Conservation (phyloP, 305 asterid species). For the Fraxinus latifolia region DNA sequence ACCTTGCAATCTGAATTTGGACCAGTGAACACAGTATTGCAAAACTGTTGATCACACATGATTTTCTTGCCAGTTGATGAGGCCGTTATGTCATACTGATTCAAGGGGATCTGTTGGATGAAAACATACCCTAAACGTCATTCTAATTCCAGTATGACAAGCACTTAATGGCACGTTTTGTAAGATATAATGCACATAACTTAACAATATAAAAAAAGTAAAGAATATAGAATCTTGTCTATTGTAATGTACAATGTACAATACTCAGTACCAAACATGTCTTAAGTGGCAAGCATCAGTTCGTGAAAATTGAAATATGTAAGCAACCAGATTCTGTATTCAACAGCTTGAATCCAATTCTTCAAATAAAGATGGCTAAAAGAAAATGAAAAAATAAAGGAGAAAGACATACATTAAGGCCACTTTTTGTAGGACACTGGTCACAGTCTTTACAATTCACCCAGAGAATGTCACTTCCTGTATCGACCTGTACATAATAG, state of each 20-base stretch:
- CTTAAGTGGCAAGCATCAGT: constrained; percentile 1
- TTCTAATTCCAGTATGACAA: constrained; percentile 20
- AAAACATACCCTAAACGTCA: constrained; percentile 17
- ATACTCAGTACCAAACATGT: background rate
- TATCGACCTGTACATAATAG: constrained; percentile 89
- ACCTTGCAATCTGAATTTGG: constrained; percentile 58
- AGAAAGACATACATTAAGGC: constrained; percentile 57
- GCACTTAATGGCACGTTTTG: background rate
- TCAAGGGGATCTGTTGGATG: constrained; percentile 61
- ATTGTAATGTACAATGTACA: background rate
- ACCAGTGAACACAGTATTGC: constrained; percentile 44
- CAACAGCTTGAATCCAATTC: background rate
- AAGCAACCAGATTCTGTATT: background rate
- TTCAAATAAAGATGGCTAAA: background rate
- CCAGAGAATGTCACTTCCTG: constrained; percentile 98
- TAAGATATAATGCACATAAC: background rate
- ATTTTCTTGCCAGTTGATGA: constrained; percentile 63
- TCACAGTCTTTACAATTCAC: constrained; percentile 81
- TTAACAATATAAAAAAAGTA: background rate
- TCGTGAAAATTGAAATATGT: background rate
- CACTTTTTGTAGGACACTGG: constrained; percentile 77
- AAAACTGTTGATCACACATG: constrained; percentile 73
- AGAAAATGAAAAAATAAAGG: background rate
- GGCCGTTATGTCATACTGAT: constrained; percentile 59
- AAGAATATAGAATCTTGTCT: background rate